Percentiles rank a stretch among this genome's conserved stretches.
Conservation (phyloP, 345 rosid genomes). For the Citrus reticulata region DNA sequence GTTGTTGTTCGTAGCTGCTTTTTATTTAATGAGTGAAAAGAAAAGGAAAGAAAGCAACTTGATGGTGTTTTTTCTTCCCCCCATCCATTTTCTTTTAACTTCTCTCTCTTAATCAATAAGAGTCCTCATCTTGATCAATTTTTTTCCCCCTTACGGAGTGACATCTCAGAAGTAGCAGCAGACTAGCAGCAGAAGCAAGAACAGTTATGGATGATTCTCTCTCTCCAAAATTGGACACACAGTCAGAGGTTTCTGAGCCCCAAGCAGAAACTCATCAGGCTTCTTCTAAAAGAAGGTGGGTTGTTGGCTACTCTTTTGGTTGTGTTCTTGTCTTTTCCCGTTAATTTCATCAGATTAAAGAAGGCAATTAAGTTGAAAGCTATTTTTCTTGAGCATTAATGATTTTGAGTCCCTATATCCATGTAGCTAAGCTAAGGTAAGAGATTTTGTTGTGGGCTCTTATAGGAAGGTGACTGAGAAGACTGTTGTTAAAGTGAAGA, state of each 20-base stretch:
- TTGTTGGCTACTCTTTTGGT: background rate
- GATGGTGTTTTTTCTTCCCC: constrained; percentile 10
- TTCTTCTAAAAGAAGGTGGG: constrained; percentile 53
- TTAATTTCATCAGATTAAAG: background rate
- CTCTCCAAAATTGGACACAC: constrained; percentile 30
- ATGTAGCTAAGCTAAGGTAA: too few relatives aligned
- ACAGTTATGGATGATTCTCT: constrained; percentile 35
- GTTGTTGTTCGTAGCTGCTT: constrained; percentile 21
- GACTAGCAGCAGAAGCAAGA: background rate
- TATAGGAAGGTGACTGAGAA: constrained; percentile 54
- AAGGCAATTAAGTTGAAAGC: background rate
- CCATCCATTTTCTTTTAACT: constrained; percentile 21
- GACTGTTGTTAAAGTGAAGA: constrained; percentile 52
- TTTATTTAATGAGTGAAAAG: constrained; percentile 39
- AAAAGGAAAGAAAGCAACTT: constrained; percentile 35
- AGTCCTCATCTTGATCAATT: constrained; percentile 12
- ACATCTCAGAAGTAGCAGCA: background rate
- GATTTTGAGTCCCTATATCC: background rate
- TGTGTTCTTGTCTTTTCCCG: background rate
- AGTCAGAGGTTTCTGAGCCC: constrained; percentile 24
- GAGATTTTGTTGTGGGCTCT: background rate
- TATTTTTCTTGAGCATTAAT: background rate
- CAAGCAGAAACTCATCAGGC: constrained; percentile 40
- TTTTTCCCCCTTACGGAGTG: background rate
- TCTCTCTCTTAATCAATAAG: constrained; percentile 24